Evolutionary conservation across 139 green algal species (phyloP).

Genomic region (Penium margaritaceum): DNA sequence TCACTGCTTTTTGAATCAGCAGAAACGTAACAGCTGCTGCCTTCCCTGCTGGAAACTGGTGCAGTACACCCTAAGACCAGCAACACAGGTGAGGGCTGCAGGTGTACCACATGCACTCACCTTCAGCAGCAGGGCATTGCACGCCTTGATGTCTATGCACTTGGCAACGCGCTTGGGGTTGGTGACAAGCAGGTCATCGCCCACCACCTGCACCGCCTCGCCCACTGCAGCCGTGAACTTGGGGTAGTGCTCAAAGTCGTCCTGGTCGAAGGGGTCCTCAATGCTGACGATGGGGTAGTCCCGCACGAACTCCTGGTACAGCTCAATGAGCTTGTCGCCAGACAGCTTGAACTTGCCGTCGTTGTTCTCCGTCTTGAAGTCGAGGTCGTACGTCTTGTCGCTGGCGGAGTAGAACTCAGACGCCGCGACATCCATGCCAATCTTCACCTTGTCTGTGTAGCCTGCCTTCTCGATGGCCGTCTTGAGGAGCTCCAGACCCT

Average conservation of each 20-base stretch:
- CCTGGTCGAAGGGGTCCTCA: constrained; percentile 98
- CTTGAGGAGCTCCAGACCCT: constrained; percentile 86
- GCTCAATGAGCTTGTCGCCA: constrained; percentile 71
- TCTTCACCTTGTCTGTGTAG: constrained; percentile 87
- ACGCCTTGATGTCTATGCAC: constrained; percentile 86
- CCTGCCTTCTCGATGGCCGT: constrained; percentile 86
- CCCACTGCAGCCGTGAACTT: constrained; percentile 66
- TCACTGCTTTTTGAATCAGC: constrained; percentile 54
- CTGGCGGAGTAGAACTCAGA: constrained; percentile 74
- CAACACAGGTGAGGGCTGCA: too few species aligned
- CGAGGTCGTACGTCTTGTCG: constrained; percentile 91
- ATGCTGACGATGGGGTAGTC: constrained; percentile 93
- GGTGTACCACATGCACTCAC: too few species aligned
- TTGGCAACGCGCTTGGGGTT: constrained; percentile 83
- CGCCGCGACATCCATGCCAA: constrained; percentile 96
- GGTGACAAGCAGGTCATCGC: constrained; percentile 95
- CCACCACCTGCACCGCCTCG: constrained; percentile 76
- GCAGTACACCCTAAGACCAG: too few species aligned
- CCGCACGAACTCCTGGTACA: constrained; percentile 66
- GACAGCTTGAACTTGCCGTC: constrained; percentile 79
- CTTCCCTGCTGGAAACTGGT: too few species aligned
- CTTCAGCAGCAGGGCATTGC: constrained; percentile 89
- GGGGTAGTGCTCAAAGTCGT: constrained; percentile 82
- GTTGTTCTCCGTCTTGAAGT: constrained; percentile 88
- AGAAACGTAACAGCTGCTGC: too few species aligned